phyloP scores from a whole-genome alignment of 2,329 filamentous ascomycete species.

The Cladophialophora yegresii region DNA sequence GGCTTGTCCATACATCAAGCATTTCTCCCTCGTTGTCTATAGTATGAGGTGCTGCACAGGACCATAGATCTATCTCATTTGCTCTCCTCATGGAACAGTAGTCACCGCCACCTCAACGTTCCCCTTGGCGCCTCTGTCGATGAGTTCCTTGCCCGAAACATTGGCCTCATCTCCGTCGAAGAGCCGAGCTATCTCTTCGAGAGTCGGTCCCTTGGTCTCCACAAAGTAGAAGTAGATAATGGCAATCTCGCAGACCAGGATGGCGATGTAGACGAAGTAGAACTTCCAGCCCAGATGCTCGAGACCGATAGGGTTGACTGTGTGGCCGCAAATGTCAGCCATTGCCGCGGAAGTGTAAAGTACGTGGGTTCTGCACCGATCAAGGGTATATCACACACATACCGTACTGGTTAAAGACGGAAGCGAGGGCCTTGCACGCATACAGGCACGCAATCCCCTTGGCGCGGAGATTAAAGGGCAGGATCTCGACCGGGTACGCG shows the following conservation, averaged over 20 bases:
- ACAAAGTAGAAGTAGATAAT: constrained; percentile 37
- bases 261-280: constrained; percentile 51
- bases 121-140: not conserved
- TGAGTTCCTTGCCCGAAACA: constrained; percentile 5
- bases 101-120: not conserved
- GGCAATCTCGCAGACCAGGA: constrained; percentile 35
- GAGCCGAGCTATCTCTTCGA: constrained; percentile 39
- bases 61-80: not conserved
- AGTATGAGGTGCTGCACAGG: not conserved
- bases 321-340: no score
- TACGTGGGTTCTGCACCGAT: not conserved
- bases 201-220: constrained; percentile 39
- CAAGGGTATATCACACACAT: constrained; percentile 34
- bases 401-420: constrained; percentile 48
- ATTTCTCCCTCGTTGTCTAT: not conserved
- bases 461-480: constrained; percentile 52
- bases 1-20: no score
- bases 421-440: constrained; percentile 47
- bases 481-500: constrained; percentile 50
- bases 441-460: constrained; percentile 43
- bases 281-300: constrained; percentile 54
- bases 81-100: not conserved
- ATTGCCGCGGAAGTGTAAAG: no score
- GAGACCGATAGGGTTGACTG: constrained; percentile 52
- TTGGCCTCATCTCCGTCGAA: constrained; percentile 35